Evolutionary conservation across 495 filamentous ascomycete species (phyloP), one percentile per base, ranked within the genome.

Genomic region (Neurospora discreta): DNA sequence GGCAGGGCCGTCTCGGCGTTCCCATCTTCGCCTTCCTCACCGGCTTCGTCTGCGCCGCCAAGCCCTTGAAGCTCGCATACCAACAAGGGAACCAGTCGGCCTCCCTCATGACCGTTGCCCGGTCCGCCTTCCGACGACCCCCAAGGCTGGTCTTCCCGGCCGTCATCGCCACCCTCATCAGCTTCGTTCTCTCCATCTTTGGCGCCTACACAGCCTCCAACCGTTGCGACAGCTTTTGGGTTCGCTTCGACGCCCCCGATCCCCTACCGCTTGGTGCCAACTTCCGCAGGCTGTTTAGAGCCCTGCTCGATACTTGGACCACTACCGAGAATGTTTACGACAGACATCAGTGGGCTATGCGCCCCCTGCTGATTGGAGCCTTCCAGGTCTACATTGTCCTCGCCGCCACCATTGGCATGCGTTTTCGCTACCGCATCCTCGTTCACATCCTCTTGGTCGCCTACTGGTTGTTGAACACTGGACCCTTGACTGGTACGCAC

Each of bases 1-100:
- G 83, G 81, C 89, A 90, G 77, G 89, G 88, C 43, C 85, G 87
- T 68, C 82, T 90, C 38, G 89, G 89, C 67, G 88, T 91, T 40
- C 85, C 88, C 42, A 87, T 90, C 72, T 91, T 91, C 77, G 87
- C 87, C 69, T 86, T 91, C 72, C 80, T 91, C 39, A 90, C 89
- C 3, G 89, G 89, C 72, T 91, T 89, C 76, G 89, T 91, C 23
- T 90, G 88, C 77, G 87, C 89, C 9, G 78, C 90, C 71, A 90
- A 90, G 77, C 89, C 89, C 0, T 78, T 91, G 11, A 89, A 89
- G 72, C 86, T 80, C 13, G 79, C 87, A 73, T 82, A 84, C 36
- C 85, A 85, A 5, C 83, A 85, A n/a, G 85, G 86, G 26, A 84
- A 89, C 42, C 73, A 71, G 11, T 75, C 86, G 18, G 86, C 79